Percentiles rank a stretch among this genome's conserved stretches.
Evolutionary conservation across 2,329 filamentous ascomycete species (phyloP).

Genomic region (Meredithiella fracta): DNA sequence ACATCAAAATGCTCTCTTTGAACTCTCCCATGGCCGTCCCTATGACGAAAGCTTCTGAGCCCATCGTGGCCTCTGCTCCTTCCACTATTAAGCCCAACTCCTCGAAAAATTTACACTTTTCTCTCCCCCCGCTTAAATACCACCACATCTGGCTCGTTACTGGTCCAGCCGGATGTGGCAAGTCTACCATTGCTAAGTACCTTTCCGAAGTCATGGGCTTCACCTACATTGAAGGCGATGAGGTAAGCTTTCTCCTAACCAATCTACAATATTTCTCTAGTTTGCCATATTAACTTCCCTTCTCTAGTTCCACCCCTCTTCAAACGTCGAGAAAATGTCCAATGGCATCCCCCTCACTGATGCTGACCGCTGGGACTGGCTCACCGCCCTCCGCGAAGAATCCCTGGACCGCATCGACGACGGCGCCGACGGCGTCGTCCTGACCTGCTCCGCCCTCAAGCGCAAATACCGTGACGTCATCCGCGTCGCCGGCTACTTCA

Average conservation of each 20-base stretch:
- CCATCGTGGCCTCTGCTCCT: constrained; percentile 17
- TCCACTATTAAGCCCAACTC: constrained; percentile 9
- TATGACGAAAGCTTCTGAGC: constrained; percentile 8
- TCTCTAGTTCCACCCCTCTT: constrained; percentile 52
- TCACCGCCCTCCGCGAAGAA: constrained; percentile 59
- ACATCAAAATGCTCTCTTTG: constrained; percentile 33
- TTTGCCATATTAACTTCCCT: constrained; percentile 17
- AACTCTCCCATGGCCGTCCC: constrained; percentile 28
- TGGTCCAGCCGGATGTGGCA: constrained; percentile 63
- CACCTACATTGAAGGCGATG: constrained; percentile 63
- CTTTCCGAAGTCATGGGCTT: constrained; percentile 45
- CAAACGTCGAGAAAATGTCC: constrained; percentile 86
- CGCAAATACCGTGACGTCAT: constrained; percentile 93
- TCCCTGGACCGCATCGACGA: constrained; percentile 38
- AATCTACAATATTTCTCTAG: constrained; percentile 4
- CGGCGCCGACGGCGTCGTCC: constrained; percentile 60
- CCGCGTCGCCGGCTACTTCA: constrained; percentile 61
- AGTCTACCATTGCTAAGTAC: constrained; percentile 56
- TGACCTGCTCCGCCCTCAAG: constrained; percentile 93
- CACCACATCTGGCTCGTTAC: constrained; percentile 71
- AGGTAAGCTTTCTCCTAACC: constrained; percentile 35
- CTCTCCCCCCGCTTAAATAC: constrained; percentile 19
- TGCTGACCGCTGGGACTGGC: constrained; percentile 94
- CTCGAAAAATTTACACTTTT: constrained; percentile 6
- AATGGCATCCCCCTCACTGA: constrained; percentile 73